Base-by-base conservation (phyloP, 2,329 filamentous ascomycete species). In the Diaporthe destruens region DNA sequence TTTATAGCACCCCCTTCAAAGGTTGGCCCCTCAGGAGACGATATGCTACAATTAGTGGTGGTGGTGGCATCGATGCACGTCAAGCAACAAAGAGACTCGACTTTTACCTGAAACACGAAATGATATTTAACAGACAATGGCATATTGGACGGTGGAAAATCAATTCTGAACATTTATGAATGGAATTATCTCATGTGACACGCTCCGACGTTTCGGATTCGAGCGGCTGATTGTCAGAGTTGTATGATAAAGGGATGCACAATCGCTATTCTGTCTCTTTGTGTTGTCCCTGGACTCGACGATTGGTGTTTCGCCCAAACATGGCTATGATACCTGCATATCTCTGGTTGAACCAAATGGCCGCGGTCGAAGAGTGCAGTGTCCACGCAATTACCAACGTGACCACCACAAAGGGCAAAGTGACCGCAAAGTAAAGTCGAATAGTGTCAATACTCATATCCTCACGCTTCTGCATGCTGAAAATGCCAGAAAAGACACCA, bases 381-480 rank as follows among this genome's bases (percentile, higher is more conserved):
- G 23, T 54, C 51, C 51, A 54, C 12, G 51, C 51, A 32, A 32
- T 54, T 4, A 32, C 12, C 3, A 54, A 54, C 14, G 23, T 54
- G 23, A 54, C 51, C 18, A 54, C 25, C 1, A n/a, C 51, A 14
- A 54, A 23, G 7, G 51, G 51, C n/a, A 54, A 8, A 54, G 23
- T 32, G 12, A 54, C 51, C 16, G 23, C 51, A 32, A 54, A 54
- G 14, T 54, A 54, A 1, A 54, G 51, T 32, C 23, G 23, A 54
- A 54, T 29, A 0, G 51, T 54, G 4, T 8, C 51, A 8, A 29
- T 29, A 6, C 51, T 54, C 51, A 54, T 54, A 54, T 54, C 51
- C 51, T 54, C 51, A 9, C 25, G 51, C 25, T 32, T 54, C 51
- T 54, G 51, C 51, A 54, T 54, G 23, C 51, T 54, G 51, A 54